phyloP scores from a whole-genome alignment of 345 rosid genomes.

The Viola odorata region DNA sequence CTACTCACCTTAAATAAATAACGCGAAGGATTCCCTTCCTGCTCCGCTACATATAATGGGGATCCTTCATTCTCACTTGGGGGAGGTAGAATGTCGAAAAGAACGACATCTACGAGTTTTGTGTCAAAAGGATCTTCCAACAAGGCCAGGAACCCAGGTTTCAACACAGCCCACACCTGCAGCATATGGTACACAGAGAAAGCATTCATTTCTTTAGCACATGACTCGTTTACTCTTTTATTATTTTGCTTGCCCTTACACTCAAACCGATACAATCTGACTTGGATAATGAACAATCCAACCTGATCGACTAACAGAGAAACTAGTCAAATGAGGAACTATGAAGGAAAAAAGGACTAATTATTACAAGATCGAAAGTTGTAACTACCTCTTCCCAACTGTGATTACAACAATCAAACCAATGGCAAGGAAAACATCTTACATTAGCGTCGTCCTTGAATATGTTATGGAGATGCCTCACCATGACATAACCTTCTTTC shows the following conservation, averaged over 20 bases:
- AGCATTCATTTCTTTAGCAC: too few relatives aligned
- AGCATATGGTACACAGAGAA: not conserved
- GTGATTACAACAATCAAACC: constrained; percentile 48
- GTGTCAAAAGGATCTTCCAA: constrained; percentile 68
- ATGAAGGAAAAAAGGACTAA: too few relatives aligned
- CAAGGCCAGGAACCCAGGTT: constrained; percentile 89
- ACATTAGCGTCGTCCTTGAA: constrained; percentile 20
- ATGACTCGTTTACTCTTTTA: too few relatives aligned
- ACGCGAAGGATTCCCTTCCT: constrained; percentile 61
- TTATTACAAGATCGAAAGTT: too few relatives aligned
- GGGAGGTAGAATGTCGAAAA: constrained; percentile 52
- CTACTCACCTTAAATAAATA: constrained; percentile 51
- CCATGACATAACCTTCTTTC: constrained; percentile 86
- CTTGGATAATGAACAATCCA: not conserved
- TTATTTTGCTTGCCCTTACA: too few relatives aligned
- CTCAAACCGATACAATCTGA: not conserved
- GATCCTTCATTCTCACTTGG: constrained; percentile 27
- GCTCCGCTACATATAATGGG: constrained; percentile 43
- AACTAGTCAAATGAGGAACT: too few relatives aligned
- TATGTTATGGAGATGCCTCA: constrained; percentile 50
- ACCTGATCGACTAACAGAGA: too few relatives aligned
- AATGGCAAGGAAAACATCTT: constrained; percentile 42
- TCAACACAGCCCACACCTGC: constrained; percentile 95
- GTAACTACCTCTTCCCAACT: constrained; percentile 63
- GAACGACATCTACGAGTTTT: constrained; percentile 65